Evolutionary conservation across 805 yeast species (phyloP), one percentile per base, ranked within the genome.

Genomic region (Myxozyma udenii): DNA sequence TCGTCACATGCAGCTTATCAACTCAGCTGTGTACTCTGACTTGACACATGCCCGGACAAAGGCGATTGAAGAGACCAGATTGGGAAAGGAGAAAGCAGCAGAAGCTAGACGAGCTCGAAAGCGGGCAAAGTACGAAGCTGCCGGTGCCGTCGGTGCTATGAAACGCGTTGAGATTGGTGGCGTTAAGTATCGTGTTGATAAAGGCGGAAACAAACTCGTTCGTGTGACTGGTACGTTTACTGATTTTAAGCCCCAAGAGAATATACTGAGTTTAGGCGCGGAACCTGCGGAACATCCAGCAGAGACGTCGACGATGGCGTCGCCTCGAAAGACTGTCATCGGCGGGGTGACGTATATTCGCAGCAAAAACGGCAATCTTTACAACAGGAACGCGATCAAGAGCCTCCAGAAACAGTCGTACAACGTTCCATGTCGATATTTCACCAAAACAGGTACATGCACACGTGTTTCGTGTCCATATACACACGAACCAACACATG

Each of bases 391-490:
- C 14, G 48, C 50, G 4, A 53, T 61, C 53, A 19, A 62, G 35
- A n/a, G 5, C 50, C 48, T 24, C 42, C 21, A 35, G 39, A 55
- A 12, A 51, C 51, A 38, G 30, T 48, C 30, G 37, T 55, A 51
- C 44, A 54, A 63, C 26, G 50, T 51, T 38, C 65, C 62, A 2
- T 68, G 71, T 52, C 57, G 61, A 16, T 62, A 55, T 21, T 68
- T 55, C 48, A 65, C 67, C 19, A 40, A 53, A 58, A 64, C 68
- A 35, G 85, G 85, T 1, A 63, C 67, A 16, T 83, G 93, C 63
- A 68, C 69, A 44, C 76, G 77, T 55, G 62, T 69, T 19, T 52
- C 63, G 3, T 86, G 93, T 64, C 70, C 69, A 22, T 83, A 74
- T 61, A 62, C 64, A 3, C 93, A 85, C 63, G 75, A 77, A 43